Base-by-base conservation (phyloP, 1,284 basidiomycete species). In the Pascua guehoae region DNA sequence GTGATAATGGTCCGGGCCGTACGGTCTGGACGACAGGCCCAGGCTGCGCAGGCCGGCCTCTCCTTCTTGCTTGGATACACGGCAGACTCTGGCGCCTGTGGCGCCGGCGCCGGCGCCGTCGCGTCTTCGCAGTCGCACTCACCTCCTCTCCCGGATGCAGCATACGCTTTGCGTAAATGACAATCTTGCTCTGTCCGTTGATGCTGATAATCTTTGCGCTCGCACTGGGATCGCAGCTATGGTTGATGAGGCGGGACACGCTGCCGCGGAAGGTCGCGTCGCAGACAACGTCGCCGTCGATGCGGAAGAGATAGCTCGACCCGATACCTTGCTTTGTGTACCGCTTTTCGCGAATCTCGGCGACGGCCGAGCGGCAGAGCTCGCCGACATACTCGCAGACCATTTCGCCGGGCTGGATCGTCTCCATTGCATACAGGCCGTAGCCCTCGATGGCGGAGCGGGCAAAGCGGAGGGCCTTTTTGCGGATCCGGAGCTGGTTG, bases 361-460 rank as follows among this genome's bases (percentile, higher is more conserved):
- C 95, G 5, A 99, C 92, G 67, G 91, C 89, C 55, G 94, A 91
- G 24, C 96, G 84, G 62, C 96, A 89, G 60, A 98, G 84, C 81
- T 99, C 96, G 39, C 96, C 96, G 10, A 99, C 96, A 70, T 99
- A 99, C 79, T 99, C 96, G 78, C 98, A 98, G 45, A 99, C 95
- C 92, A 99, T 98, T 78, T 99, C 96, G 7, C 93, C 92, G 17
- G 85, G 81, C 14, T 89, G 86, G 67, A 99, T 98, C 69, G 86
- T 85, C 80, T 96, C 92, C 86, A 94, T 88, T 38, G 93, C 91
- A 72, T 95, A 96, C 69, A 98, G 74, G 5, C 96, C 95, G 89
- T 95, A 98, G 67, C 96, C 94, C 75, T 98, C 95, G 65, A 99
- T 99, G 4, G 94, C 92, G 36, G 91, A 94, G 53, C 93, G 84